These are phyloP conservation scores for Monosporascus cannonballus DNA, from an alignment of 2,329 filamentous ascomycete species.

Conservation along the genomic window DNA sequence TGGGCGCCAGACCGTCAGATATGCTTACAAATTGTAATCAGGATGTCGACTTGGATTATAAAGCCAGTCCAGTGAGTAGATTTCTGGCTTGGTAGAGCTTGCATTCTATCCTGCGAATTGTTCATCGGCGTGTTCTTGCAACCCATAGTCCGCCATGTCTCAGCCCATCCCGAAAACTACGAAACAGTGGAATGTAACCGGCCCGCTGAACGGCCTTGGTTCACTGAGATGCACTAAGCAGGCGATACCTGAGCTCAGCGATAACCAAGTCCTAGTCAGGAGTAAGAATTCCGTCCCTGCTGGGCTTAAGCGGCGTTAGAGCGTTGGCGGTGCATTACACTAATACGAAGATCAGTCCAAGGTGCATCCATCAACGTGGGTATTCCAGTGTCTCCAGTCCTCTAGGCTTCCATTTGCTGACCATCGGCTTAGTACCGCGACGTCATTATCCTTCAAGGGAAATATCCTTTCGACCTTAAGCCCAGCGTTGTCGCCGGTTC, in stretches of 20 bases:
- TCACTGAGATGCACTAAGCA: constrained; percentile 9
- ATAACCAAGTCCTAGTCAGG: constrained; percentile 14
- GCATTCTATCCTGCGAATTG: too few relatives aligned
- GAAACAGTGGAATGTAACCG: constrained; percentile 11
- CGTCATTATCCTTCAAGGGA: constrained; percentile 2
- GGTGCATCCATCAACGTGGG: constrained; percentile 15
- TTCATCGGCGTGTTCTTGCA: background rate
- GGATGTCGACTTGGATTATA: too few relatives aligned
- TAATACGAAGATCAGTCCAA: constrained; percentile 6
- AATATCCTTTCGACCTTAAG: constrained; percentile 19
- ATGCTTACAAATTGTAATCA: too few relatives aligned
- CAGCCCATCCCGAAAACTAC: constrained; percentile 6
- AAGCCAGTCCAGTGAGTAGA: too few relatives aligned
- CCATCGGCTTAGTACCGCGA: constrained; percentile 4
- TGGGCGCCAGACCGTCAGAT: too few relatives aligned
- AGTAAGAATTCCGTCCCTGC: background rate
- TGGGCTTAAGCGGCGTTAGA: too few relatives aligned
- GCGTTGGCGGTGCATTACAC: background rate
- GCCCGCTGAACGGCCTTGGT: constrained; percentile 3
- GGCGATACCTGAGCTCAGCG: constrained; percentile 8
- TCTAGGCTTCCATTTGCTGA: background rate
- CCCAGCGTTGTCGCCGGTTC: constrained; percentile 28
- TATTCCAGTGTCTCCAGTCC: background rate
- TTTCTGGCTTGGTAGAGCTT: too few relatives aligned
- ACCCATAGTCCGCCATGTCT: constrained; percentile 1